A percentile compares a stretch with the other conserved stretches of the same genome.
phyloP scores from a whole-genome alignment of 345 rosid genomes.

The Durio zibethinus region DNA sequence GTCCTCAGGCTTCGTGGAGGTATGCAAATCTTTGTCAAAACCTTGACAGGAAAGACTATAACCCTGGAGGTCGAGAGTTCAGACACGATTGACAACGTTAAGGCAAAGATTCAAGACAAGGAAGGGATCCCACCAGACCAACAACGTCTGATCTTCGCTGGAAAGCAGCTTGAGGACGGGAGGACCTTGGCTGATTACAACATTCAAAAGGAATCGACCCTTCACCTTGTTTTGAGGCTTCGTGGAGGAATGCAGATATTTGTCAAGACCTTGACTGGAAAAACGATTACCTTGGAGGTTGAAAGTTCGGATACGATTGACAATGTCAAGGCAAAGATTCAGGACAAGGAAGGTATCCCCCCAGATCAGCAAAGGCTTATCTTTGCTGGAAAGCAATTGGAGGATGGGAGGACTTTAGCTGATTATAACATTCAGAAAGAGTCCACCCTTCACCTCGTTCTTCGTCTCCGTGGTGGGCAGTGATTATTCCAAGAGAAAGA shows the following conservation, averaged over 20 bases:
- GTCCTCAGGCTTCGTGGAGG: constrained; percentile 14
- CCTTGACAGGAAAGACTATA: not conserved
- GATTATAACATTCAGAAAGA: constrained; percentile 20
- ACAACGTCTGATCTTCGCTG: constrained; percentile 11
- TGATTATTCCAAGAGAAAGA: not conserved
- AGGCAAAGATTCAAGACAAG: constrained; percentile 18
- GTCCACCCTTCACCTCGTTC: constrained; percentile 23
- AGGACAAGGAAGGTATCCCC: constrained; percentile 20
- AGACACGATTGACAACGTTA: constrained; percentile 4
- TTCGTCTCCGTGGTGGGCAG: constrained; percentile 16
- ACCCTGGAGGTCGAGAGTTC: not conserved
- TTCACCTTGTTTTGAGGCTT: constrained; percentile 20
- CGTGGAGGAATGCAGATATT: constrained; percentile 20
- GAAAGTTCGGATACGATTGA: constrained; percentile 11
- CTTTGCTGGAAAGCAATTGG: constrained; percentile 21
- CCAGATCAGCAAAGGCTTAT: constrained; percentile 20
- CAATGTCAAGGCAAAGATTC: constrained; percentile 18
- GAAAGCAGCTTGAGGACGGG: constrained; percentile 14
- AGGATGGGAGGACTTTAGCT: constrained; percentile 22
- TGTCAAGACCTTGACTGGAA: constrained; percentile 12
- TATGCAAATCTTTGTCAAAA: not conserved
- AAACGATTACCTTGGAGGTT: constrained; percentile 11
- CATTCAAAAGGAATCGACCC: constrained; percentile 17
- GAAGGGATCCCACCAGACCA: constrained; percentile 21
- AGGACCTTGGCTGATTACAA: constrained; percentile 18